Conservation (phyloP, 331 rosid genomes). For the Rhamnella rubrinervis region DNA sequence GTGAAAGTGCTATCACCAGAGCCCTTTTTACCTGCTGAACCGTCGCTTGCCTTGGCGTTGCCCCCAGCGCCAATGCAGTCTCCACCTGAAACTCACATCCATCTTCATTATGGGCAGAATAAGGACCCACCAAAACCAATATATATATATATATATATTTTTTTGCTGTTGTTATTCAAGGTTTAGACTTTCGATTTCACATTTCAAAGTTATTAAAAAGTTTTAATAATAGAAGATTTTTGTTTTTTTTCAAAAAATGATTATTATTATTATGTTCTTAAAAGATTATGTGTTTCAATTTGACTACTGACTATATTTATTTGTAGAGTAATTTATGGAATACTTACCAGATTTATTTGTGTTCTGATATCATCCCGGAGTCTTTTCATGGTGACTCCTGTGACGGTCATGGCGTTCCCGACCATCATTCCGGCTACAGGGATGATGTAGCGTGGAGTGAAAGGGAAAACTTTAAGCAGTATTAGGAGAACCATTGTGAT, state of each 20-base stretch:
- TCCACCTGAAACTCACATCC: constrained; percentile 54
- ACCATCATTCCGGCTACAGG: constrained; percentile 98
- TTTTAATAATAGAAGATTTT: no score
- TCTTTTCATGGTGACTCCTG: constrained; percentile 94
- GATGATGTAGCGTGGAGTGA: constrained; percentile 88
- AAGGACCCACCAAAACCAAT: no score
- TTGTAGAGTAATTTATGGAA: no score
- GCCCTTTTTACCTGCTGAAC: constrained; percentile 85
- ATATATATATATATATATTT: no score
- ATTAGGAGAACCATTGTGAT: constrained; percentile 72
- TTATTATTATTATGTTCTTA: no score
- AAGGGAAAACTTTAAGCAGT: constrained; percentile 68
- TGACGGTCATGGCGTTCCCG: constrained; percentile 92
- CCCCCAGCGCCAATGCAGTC: constrained; percentile 93
- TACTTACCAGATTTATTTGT: constrained; percentile 63
- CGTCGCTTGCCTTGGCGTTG: constrained; percentile 90
- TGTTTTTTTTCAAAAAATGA: no score
- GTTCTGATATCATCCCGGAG: constrained; percentile 78
- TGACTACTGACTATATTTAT: no score
- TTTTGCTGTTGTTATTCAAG: no score
- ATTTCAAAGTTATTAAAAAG: no score
- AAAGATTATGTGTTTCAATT: no score
- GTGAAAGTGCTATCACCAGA: constrained; percentile 70
- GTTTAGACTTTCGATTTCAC: no score
- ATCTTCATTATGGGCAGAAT: background rate